These are phyloP conservation scores for Populus tomentosa DNA, from an alignment of 441 rosid genomes.

Conservation along the genomic window DNA sequence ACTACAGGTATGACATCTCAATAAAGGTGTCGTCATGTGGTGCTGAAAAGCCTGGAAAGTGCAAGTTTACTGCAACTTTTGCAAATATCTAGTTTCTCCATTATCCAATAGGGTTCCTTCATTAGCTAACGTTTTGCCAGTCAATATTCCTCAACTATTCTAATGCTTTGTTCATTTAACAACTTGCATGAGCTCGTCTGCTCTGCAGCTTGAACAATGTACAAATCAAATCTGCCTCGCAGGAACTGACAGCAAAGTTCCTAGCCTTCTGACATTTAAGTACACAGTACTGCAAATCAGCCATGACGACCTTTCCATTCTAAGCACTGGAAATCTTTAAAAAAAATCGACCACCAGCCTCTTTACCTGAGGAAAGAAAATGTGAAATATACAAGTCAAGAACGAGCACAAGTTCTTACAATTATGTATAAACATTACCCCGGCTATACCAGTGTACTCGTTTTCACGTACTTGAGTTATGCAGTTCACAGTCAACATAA, in stretches of 20 bases:
- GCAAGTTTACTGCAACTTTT: background rate
- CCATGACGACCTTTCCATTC: background rate
- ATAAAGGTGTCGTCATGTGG: background rate
- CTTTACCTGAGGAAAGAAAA: conserved; percentile 19
- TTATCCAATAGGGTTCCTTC: background rate
- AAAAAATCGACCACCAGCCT: conserved; percentile 22
- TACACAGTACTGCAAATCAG: background rate
- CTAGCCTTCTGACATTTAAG: background rate
- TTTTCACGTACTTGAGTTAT: background rate
- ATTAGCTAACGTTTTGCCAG: background rate
- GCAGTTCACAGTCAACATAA: background rate
- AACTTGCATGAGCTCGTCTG: background rate
- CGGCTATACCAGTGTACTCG: background rate
- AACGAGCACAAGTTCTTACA: background rate
- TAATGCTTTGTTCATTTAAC: background rate
- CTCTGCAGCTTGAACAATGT: background rate
- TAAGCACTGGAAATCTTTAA: conserved; percentile 14
- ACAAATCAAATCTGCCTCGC: background rate
- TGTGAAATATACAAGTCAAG: background rate
- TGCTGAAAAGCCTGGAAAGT: background rate
- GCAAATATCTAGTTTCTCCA: background rate
- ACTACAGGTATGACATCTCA: background rate
- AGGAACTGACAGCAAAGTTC: background rate
- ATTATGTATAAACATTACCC: background rate
- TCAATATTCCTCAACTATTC: background rate